Conservation (phyloP, 306 rosid species). For the Quercus mongolica region DNA sequence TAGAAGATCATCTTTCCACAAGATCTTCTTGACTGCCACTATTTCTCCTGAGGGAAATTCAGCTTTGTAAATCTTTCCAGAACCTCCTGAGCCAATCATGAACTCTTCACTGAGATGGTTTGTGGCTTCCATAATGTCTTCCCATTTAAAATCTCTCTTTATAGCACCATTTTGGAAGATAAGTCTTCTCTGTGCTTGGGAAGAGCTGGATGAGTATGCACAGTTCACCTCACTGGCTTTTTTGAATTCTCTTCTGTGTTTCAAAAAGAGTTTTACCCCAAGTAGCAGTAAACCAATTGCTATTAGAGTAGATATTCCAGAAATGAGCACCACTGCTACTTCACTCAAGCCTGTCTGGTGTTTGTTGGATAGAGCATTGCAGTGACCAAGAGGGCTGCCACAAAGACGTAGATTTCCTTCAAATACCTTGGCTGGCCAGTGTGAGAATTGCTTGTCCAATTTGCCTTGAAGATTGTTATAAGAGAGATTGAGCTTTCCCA, state of each 20-base stretch:
- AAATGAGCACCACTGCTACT: constrained; percentile 46
- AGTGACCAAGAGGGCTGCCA: constrained; percentile 63
- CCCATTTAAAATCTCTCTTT: constrained; percentile 72
- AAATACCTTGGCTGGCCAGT: constrained; percentile 64
- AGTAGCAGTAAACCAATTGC: constrained; percentile 59
- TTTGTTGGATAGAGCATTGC: constrained; percentile 27
- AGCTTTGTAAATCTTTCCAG: constrained; percentile 87
- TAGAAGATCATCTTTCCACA: constrained; percentile 67
- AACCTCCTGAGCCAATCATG: constrained; percentile 87
- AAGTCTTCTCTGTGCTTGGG: constrained; percentile 60
- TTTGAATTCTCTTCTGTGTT: constrained; percentile 42
- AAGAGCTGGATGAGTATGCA: constrained; percentile 68
- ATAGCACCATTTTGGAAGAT: constrained; percentile 56
- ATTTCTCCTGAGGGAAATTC: constrained; percentile 66
- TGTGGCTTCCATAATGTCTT: constrained; percentile 85
- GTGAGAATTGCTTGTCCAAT: constrained; percentile 57
- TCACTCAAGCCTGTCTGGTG: constrained; percentile 44
- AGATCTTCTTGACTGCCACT: constrained; percentile 83
- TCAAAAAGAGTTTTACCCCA: constrained; percentile 40
- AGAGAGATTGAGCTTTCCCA: constrained; percentile 85
- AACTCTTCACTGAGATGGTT: constrained; percentile 70
- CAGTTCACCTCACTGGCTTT: constrained; percentile 51
- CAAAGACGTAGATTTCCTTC: constrained; percentile 74
- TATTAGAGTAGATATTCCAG: constrained; percentile 62
- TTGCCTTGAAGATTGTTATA: constrained; percentile 72